Conservation (phyloP, 352 stramenopile species). For the Nothophytophthora sp. region DNA sequence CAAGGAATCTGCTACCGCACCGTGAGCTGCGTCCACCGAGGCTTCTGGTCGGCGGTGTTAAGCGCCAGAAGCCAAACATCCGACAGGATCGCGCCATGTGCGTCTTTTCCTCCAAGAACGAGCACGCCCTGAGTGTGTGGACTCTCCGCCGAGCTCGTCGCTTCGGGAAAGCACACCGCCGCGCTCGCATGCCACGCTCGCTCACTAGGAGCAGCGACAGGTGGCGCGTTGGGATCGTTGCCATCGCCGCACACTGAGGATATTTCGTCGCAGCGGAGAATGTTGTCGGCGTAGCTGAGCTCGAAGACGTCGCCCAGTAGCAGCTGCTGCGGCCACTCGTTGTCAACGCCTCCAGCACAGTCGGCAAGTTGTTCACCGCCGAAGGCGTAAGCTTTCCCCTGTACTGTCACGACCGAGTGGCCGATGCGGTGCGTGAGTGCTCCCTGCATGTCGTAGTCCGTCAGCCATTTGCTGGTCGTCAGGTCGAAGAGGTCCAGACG, state of each 20-base stretch:
- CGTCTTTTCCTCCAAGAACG: conserved; percentile 47
- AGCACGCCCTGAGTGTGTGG: conserved; percentile 33
- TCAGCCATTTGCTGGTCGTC: conserved; percentile 42
- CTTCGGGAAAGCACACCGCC: conserved; percentile 17
- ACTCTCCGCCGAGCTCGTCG: conserved; percentile 12
- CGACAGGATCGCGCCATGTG: conserved; percentile 27
- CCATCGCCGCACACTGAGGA: conserved; percentile 13
- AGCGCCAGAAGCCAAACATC: conserved; percentile 54
- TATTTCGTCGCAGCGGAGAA: conserved; percentile 43
- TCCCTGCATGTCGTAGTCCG: conserved; percentile 60
- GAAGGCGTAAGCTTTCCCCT: conserved; percentile 48
- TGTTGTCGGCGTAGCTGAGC: conserved; percentile 39
- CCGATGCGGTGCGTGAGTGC: conserved; percentile 51
- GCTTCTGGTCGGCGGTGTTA: conserved; percentile 14
- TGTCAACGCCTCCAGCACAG: neutral
- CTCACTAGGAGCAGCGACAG: conserved; percentile 3
- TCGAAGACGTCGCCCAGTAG: conserved; percentile 42
- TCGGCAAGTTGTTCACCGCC: conserved; percentile 43
- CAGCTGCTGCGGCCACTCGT: conserved; percentile 1
- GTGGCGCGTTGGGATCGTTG: conserved; percentile 10
- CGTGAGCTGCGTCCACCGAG: conserved; percentile 41
- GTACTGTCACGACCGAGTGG: conserved; percentile 45
- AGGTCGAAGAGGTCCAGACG: conserved; percentile 70
- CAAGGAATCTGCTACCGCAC: conserved; percentile 25
- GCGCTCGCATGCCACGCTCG: conserved; percentile 53